Percentiles rank a stretch among this genome's conserved stretches.
phyloP scores from a whole-genome alignment of 1,284 basidiomycete genomes.

The Neonothopanus nambi region DNA sequence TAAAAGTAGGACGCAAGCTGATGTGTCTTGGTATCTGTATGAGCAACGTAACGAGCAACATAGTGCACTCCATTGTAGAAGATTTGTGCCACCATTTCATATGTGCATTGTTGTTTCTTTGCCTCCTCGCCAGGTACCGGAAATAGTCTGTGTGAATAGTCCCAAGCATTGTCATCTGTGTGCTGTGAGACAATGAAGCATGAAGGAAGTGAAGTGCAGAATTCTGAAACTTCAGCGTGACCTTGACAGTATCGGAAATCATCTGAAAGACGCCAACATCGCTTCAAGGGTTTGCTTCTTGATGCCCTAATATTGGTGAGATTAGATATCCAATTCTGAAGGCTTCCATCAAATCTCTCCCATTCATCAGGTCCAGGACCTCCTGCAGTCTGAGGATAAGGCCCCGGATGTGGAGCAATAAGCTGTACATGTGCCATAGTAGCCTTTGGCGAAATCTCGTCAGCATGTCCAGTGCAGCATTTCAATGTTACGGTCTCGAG shows the following conservation, averaged over 20 bases:
- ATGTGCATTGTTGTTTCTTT: background rate
- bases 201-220: background rate
- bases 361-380: background rate
- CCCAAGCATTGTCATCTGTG: background rate
- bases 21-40: too few relatives aligned
- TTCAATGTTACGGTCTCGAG: background rate
- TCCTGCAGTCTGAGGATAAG: background rate
- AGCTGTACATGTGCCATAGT: background rate
- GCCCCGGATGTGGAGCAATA: background rate
- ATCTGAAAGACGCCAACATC: background rate
- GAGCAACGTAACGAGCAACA: background rate
- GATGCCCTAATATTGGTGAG: background rate
- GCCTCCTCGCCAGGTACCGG: background rate
- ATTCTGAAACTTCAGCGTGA: background rate
- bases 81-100: background rate
- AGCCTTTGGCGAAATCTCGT: background rate
- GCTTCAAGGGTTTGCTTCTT: background rate
- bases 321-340: background rate
- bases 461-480: background rate
- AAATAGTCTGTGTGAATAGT: background rate
- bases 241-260: background rate
- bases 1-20: too few relatives aligned
- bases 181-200: background rate
- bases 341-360: background rate
- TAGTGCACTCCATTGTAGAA: slow-evolving; percentile 4